Percentiles rank a stretch among this genome's conserved stretches.
Conservation (phyloP, 2,329 filamentous ascomycete species). For the Claviceps sp. region DNA sequence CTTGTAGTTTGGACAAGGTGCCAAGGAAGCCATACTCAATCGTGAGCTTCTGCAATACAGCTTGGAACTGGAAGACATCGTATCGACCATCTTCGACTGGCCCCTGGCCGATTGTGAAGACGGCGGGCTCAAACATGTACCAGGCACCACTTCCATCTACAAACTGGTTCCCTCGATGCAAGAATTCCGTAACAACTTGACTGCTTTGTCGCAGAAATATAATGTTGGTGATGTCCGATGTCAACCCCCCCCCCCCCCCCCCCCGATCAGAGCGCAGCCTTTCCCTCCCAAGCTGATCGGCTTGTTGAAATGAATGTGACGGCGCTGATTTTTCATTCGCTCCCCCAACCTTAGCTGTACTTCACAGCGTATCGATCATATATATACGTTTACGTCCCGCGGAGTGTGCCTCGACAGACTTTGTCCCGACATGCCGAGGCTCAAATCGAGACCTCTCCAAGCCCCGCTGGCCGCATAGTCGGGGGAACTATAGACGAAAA, state of each 20-base stretch:
- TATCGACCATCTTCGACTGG: constrained; percentile 16
- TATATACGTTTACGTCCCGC: constrained; percentile 44
- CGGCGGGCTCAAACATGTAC: constrained; percentile 5
- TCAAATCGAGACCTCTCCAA: constrained; percentile 32
- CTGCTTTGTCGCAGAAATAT: constrained; percentile 41
- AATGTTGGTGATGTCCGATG: constrained; percentile 26
- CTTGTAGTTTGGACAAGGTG: constrained; percentile 23
- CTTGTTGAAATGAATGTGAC: not conserved
- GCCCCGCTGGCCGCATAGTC: constrained; percentile 24
- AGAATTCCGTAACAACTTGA: constrained; percentile 40
- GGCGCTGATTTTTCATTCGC: constrained; percentile 2
- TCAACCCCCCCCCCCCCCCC: too few species aligned
- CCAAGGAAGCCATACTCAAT: constrained; percentile 19
- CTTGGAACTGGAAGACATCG: not conserved
- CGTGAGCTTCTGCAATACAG: constrained; percentile 18
- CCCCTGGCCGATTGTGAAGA: constrained; percentile 13
- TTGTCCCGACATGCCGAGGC: constrained; percentile 36
- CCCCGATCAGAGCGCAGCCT: too few species aligned
- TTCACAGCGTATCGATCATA: constrained; percentile 43
- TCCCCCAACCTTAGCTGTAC: constrained; percentile 33
- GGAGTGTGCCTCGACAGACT: constrained; percentile 30
- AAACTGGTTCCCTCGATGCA: constrained; percentile 21
- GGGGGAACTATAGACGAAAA: constrained; percentile 38
- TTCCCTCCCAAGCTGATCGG: too few species aligned
- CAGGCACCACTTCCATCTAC: constrained; percentile 13